Percentiles rank a stretch among this genome's conserved stretches.
These are phyloP conservation scores for Albatrellus ellisii DNA, from an alignment of 768 basidiomycete species.

Conservation along the genomic window DNA sequence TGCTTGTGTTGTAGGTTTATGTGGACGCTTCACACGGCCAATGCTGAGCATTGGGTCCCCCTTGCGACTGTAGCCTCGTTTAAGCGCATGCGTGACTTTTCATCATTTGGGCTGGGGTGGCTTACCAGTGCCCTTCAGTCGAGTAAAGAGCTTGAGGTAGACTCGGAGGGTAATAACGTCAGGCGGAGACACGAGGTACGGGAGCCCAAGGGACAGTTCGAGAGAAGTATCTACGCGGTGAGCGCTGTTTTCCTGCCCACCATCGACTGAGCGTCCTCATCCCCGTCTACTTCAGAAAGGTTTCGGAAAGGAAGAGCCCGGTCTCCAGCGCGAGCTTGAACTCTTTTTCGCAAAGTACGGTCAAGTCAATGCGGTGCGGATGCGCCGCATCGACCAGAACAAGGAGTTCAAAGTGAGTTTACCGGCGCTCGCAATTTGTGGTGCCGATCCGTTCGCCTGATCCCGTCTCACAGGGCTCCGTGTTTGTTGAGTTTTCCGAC, in stretches of 20 bases:
- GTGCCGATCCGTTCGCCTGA: background rate
- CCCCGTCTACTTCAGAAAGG: constrained; percentile 52
- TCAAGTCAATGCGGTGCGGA: constrained; percentile 67
- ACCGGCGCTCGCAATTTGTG: background rate
- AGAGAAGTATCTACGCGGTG: constrained; percentile 83
- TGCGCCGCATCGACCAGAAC: constrained; percentile 66
- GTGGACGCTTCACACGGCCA: constrained; percentile 81
- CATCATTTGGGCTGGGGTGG: constrained; percentile 47
- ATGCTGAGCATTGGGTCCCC: constrained; percentile 82
- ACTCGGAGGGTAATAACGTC: constrained; percentile 58
- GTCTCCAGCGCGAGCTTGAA: constrained; percentile 63
- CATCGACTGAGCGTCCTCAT: background rate
- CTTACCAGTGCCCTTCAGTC: constrained; percentile 51
- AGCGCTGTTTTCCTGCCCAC: constrained; percentile 20
- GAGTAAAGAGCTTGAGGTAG: constrained; percentile 53
- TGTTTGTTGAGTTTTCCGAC: constrained; percentile 84
- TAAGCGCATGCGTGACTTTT: constrained; percentile 84
- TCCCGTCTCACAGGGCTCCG: constrained; percentile 50
- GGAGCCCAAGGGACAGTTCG: constrained; percentile 66
- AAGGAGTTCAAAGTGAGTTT: constrained; percentile 76
- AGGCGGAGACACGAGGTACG: constrained; percentile 64
- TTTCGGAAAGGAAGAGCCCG: constrained; percentile 53
- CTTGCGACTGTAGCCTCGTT: constrained; percentile 81
- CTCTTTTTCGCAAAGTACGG: constrained; percentile 72
- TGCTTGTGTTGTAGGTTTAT: constrained; percentile 53